phyloP scores from a whole-genome alignment of 306 rosid species.

The Biancaea sappan region DNA sequence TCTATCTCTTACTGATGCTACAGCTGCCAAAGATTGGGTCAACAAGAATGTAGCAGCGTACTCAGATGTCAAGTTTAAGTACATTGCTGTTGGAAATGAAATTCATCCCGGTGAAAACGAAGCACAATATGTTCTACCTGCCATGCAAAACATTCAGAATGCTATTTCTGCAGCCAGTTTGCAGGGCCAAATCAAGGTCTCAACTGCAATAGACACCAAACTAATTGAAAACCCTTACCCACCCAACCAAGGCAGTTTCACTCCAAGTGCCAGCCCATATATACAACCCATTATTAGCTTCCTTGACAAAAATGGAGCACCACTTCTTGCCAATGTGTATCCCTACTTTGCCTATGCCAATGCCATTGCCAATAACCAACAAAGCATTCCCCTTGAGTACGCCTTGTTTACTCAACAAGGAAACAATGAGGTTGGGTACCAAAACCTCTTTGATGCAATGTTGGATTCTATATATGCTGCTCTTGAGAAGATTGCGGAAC shows the following conservation, averaged over 20 bases:
- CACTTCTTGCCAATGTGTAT: slow-evolving; percentile 7
- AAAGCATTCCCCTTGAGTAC: not conserved
- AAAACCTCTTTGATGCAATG: not conserved
- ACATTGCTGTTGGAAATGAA: not conserved
- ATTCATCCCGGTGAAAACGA: not conserved
- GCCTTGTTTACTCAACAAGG: not conserved
- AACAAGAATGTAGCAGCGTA: not conserved
- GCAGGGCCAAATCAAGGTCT: not conserved
- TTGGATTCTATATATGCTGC: not conserved
- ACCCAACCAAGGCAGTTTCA: not conserved
- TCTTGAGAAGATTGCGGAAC: not conserved
- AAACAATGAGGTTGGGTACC: not conserved
- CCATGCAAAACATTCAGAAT: not conserved
- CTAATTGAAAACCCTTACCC: not conserved
- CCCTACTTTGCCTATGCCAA: not conserved
- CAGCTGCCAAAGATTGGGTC: not conserved
- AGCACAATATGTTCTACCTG: not conserved
- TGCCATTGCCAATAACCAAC: not conserved
- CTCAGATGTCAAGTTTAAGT: not conserved
- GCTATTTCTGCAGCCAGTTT: not conserved
- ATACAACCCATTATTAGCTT: not conserved
- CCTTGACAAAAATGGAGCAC: not conserved
- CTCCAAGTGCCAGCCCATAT: not conserved
- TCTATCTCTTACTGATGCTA: not conserved
- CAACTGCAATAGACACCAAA: not conserved